phyloP scores from a whole-genome alignment of 345 rosid species.

The Gossypium ekmanianum region DNA sequence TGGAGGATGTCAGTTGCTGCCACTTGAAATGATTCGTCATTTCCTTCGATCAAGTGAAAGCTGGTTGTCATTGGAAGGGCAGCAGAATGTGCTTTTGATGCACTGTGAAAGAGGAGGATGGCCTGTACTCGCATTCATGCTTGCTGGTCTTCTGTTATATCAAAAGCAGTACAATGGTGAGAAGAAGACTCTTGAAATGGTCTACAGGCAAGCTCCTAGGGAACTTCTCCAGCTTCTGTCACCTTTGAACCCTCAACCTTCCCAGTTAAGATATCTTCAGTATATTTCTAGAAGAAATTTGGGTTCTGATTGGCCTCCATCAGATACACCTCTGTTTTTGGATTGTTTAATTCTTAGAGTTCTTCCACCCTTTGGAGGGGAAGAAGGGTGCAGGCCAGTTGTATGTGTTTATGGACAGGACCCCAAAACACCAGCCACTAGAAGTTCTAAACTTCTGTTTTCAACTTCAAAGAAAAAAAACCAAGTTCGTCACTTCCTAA shows the following conservation, averaged over 20 bases:
- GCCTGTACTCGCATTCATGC: slow-evolving; percentile 98
- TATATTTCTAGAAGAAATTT: slow-evolving; percentile 88
- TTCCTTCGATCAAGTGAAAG: slow-evolving; percentile 91
- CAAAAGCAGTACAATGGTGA: slow-evolving; percentile 85
- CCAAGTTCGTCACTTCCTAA: slow-evolving; percentile 53
- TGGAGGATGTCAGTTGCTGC: slow-evolving; percentile 80
- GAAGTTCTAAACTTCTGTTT: slow-evolving; percentile 83
- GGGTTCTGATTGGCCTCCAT: slow-evolving; percentile 93
- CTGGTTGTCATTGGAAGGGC: slow-evolving; percentile 91
- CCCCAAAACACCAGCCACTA: slow-evolving; percentile 59
- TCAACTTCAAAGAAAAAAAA: slow-evolving; percentile 63
- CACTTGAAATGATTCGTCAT: slow-evolving; percentile 92
- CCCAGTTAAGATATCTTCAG: slow-evolving; percentile 95
- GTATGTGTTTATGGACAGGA: slow-evolving; percentile 88
- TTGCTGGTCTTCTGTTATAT: slow-evolving; percentile 83
- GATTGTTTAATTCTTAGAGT: slow-evolving; percentile 81
- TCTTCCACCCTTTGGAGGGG: slow-evolving; percentile 72
- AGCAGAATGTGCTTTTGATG: slow-evolving; percentile 89
- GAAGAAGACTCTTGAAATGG: slow-evolving; percentile 97
- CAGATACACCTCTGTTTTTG: slow-evolving; percentile 79
- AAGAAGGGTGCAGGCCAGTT: slow-evolving; percentile 81
- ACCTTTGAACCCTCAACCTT: slow-evolving; percentile 86
- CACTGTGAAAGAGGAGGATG: slow-evolving; percentile 96
- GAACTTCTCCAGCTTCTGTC: slow-evolving; percentile 81
- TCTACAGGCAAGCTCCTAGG: slow-evolving; percentile 95